A percentile compares a stretch with the other conserved stretches of the same genome.
Evolutionary conservation across 2,329 filamentous ascomycete species (phyloP).

Genomic region (Cyphellophora europaea): DNA sequence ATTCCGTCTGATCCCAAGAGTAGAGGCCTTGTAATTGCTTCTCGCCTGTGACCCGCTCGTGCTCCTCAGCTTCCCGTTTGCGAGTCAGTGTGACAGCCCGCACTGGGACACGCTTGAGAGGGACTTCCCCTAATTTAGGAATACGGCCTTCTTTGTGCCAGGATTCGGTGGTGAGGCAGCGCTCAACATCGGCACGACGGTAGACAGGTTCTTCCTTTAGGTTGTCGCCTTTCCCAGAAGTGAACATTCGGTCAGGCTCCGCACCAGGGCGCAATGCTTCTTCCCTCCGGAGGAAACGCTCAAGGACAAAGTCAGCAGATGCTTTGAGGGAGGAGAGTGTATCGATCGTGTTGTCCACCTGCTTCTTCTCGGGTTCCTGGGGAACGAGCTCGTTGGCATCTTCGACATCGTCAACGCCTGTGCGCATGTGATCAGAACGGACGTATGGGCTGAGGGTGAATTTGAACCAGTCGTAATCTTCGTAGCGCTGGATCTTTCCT

Average conservation of each 20-base stretch:
- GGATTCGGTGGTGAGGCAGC: constrained; percentile 84
- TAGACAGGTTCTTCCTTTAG: constrained; percentile 72
- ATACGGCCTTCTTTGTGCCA: constrained; percentile 96
- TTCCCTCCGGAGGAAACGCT: constrained; percentile 80
- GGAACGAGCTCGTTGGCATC: constrained; percentile 68
- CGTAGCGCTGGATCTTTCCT: constrained; percentile 67
- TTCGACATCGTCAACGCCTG: constrained; percentile 68
- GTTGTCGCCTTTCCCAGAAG: constrained; percentile 63
- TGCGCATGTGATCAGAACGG: constrained; percentile 44
- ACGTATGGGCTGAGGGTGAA: constrained; percentile 66
- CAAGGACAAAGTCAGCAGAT: constrained; percentile 74
- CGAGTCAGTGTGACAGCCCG: constrained; percentile 83
- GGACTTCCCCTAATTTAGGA: constrained; percentile 58
- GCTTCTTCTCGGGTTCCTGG: constrained; percentile 62
- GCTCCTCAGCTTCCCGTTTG: constrained; percentile 80
- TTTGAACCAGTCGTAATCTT: constrained; percentile 83
- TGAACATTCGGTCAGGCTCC: constrained; percentile 64
- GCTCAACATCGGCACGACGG: constrained; percentile 65
- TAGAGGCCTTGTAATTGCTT: constrained; percentile 84
- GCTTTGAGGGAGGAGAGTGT: constrained; percentile 83
- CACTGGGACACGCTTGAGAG: constrained; percentile 80
- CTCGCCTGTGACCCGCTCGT: constrained; percentile 66
- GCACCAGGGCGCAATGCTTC: constrained; percentile 70
- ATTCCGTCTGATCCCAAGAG: constrained; percentile 76
- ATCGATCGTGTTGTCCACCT: constrained; percentile 64